Conservation (phyloP, 176 grass and related monocot genomes). For the Aechmea fasciata region DNA sequence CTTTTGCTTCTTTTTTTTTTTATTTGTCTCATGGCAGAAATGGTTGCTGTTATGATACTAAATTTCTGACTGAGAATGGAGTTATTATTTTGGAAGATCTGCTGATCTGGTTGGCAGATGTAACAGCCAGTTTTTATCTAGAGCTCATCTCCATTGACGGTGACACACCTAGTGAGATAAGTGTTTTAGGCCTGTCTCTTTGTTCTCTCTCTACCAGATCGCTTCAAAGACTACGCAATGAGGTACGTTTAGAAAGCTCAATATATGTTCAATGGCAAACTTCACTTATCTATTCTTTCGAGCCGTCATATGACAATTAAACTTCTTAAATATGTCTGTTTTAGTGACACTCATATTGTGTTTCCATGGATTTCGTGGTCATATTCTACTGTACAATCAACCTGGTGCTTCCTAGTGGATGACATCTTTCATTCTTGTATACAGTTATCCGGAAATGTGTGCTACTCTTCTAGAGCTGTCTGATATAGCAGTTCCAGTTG, state of each 20-base stretch:
- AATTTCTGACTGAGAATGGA: conserved; percentile 59
- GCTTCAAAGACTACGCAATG: conserved; percentile 84
- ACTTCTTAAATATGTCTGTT: neutral
- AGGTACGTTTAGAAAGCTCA: conserved; percentile 36
- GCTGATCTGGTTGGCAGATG: conserved; percentile 78
- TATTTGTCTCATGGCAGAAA: conserved; percentile 33
- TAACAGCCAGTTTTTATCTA: conserved; percentile 72
- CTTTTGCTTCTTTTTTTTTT: conserved; percentile 12
- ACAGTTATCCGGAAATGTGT: no score
- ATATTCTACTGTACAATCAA: no score
- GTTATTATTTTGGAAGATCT: conserved; percentile 77
- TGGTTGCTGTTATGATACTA: conserved; percentile 52
- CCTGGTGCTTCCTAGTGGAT: no score
- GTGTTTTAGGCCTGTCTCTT: conserved; percentile 49
- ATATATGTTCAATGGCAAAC: neutral
- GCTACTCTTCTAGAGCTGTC: no score
- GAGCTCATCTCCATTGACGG: conserved; percentile 87
- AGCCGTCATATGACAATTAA: neutral
- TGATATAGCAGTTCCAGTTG: no score
- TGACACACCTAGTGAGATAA: conserved; percentile 50
- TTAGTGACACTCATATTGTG: no score
- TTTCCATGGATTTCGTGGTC: no score
- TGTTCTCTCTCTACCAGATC: conserved; percentile 77
- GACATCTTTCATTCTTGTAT: no score
- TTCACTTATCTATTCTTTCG: neutral